Base-by-base conservation (phyloP, 2,329 filamentous ascomycete species). In the Parascedosporium putredinis region DNA sequence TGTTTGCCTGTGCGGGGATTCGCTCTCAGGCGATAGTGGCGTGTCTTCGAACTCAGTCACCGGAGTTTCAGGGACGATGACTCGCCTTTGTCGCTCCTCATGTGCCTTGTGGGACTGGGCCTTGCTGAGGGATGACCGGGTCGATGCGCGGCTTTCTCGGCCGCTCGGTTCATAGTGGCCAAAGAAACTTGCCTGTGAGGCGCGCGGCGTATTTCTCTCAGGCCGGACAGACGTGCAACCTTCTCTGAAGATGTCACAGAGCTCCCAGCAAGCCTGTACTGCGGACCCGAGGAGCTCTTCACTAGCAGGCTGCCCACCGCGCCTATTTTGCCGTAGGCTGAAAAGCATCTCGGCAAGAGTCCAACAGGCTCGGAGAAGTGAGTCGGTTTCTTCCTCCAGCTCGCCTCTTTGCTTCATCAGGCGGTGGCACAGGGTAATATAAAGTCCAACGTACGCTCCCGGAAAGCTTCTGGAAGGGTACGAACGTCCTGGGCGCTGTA, bases 21-120 rank as follows among this genome's bases (percentile, higher is more conserved):
- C 79, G 55, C 86, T 86, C 50, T 91, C 87, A 0, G 86, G 85
- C 0, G 89, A 94, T 40, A 88, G 79, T 3, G 87, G 83, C 0
- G 85, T 88, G 61, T 97, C 90, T 63, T 96, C 91, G 58, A 96
- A 96, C 57, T 96, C 89, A 4, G 90, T 97, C 1, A 91, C 91
- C 0, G 90, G 90, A 0, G 90, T 97, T 67, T 97, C 91, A 1
- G 90, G 90, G 4, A 83, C 76, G 5, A 34, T 18, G 12, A 36
- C 25, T 62, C 69, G 70, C n/a, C 54, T 50, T 33, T 49, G 46
- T 10, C 52, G 51, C 8, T 54, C 49, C 57, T 81, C 70, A 52
- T 78, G 69, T 46, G 71, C 72, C 58, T 76, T 75, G 38, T 74
- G 64, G 56, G 73, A 79, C 34, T 76, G 73, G 10, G 69, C 69